phyloP scores from a whole-genome alignment of 1,284 basidiomycete species.

The Somion occarium region DNA sequence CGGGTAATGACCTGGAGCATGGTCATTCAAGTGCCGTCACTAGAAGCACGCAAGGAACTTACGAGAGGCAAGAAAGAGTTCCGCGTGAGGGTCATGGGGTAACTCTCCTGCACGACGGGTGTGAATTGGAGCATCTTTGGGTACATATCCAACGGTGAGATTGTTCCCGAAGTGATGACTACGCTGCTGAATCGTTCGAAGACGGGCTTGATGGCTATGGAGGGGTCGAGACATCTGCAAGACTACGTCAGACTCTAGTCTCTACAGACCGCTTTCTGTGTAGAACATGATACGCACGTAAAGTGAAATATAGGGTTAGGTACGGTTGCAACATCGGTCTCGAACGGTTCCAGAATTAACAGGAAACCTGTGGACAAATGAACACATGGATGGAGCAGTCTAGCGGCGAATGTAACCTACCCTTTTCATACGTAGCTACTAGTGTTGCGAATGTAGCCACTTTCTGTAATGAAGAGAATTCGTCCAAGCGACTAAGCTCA shows the following conservation, averaged over 20 bases:
- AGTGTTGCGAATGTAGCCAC: conserved; percentile 96
- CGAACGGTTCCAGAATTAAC: conserved; percentile 96
- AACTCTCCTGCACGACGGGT: conserved; percentile 95
- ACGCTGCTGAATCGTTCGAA: conserved; percentile 99
- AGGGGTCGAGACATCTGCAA: conserved; percentile 90
- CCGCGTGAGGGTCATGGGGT: conserved; percentile 96
- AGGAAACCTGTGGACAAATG: conserved; percentile 69
- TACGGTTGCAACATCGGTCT: conserved; percentile 97
- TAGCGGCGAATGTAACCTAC: conserved; percentile 34
- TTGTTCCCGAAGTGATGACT: conserved; percentile 98
- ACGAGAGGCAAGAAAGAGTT: conserved; percentile 98
- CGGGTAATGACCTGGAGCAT: conserved; percentile 84
- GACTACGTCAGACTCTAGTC: conserved; percentile 5
- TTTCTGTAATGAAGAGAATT: conserved; percentile 90
- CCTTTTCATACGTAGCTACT: conserved; percentile 98
- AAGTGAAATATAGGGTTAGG: conserved; percentile 99
- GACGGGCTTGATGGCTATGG: conserved; percentile 95
- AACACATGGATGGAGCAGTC: conserved; percentile 5
- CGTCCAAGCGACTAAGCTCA: conserved; percentile 88
- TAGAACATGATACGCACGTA: conserved; percentile 54
- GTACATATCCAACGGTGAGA: conserved; percentile 99
- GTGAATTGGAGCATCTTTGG: conserved; percentile 99
- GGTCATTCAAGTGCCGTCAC: neutral
- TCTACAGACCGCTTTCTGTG: neutral
- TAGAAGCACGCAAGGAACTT: conserved; percentile 21